Evolutionary conservation across 2,329 filamentous ascomycete genomes (phyloP).

Genomic region (Madurella mycetomatis): DNA sequence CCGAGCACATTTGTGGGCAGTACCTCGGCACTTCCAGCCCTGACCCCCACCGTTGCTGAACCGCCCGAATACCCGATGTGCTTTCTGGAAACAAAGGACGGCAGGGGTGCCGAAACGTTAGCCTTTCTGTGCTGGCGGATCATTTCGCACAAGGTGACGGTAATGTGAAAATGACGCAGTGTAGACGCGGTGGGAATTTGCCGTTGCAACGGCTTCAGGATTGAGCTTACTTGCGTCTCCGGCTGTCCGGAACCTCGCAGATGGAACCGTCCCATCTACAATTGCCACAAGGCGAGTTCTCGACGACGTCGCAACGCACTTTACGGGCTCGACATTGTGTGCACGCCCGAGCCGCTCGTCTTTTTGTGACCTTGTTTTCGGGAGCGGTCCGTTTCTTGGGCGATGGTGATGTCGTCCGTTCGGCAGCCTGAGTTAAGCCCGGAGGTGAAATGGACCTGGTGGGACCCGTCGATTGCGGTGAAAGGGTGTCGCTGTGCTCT

Average conservation of each 20-base stretch:
- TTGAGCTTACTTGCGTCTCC: constrained; percentile 69
- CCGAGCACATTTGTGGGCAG: constrained; percentile 37
- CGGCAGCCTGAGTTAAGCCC: not conserved
- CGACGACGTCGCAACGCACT: constrained; percentile 89
- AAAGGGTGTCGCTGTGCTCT: constrained; percentile 13
- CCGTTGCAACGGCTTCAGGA: not conserved
- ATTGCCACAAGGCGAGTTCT: constrained; percentile 82
- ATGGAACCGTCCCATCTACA: constrained; percentile 77
- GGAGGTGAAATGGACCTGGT: constrained; percentile 9
- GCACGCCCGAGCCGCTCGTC: constrained; percentile 86
- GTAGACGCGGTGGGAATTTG: not conserved
- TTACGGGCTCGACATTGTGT: constrained; percentile 85
- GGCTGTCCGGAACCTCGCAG: constrained; percentile 74
- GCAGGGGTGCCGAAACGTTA: constrained; percentile 24
- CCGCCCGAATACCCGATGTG: constrained; percentile 34
- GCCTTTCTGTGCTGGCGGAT: constrained; percentile 1
- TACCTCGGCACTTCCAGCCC: constrained; percentile 40
- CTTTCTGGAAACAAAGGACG: constrained; percentile 35
- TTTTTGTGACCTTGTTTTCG: constrained; percentile 56
- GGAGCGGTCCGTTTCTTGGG: not conserved
- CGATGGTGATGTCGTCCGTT: not conserved
- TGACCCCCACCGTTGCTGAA: constrained; percentile 11
- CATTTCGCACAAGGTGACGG: not conserved
- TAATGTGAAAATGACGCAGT: constrained; percentile 23
- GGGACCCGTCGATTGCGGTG: constrained; percentile 8